These are phyloP conservation scores for Scleroderma citrinum DNA, from an alignment of 768 basidiomycete genomes.

Conservation along the genomic window DNA sequence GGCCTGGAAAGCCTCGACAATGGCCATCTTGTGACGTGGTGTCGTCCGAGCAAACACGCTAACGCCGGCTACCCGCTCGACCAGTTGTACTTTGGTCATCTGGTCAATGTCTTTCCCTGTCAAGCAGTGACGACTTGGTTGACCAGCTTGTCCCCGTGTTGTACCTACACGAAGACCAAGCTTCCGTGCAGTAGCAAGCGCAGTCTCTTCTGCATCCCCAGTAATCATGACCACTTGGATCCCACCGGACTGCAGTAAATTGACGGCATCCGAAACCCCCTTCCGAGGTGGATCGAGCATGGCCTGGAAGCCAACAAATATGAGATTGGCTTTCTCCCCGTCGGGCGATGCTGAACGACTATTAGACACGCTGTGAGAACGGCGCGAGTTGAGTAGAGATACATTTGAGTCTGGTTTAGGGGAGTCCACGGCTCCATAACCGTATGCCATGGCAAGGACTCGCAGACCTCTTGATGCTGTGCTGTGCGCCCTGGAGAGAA, in stretches of 20 bases:
- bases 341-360: slow-evolving; percentile 27
- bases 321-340: slow-evolving; percentile 47
- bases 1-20: slow-evolving; percentile 89
- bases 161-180: slow-evolving; percentile 71
- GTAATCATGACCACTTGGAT: slow-evolving; percentile 99
- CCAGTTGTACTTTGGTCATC: slow-evolving; percentile 74
- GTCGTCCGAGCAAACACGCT: slow-evolving; percentile 95
- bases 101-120: slow-evolving; percentile 82
- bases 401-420: slow-evolving; percentile 17
- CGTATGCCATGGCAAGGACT: slow-evolving; percentile 90
- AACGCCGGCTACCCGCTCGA: slow-evolving; percentile 74
- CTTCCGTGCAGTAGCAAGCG: slow-evolving; percentile 79
- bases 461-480: slow-evolving; percentile 75
- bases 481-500: slow-evolving; percentile 63
- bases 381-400: slow-evolving; percentile 9
- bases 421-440: slow-evolving; percentile 54
- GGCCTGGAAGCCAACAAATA: slow-evolving; percentile 90
- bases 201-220: slow-evolving; percentile 89
- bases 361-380: slow-evolving; percentile 18
- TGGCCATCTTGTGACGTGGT: slow-evolving; percentile 96
- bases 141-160: slow-evolving; percentile 28
- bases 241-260: slow-evolving; percentile 72
- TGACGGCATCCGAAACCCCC: slow-evolving; percentile 89
- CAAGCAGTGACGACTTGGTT: slow-evolving; percentile 42
- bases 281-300: slow-evolving; percentile 94